These are phyloP conservation scores for Leccinum variicolor DNA, from an alignment of 768 basidiomycete species.

Conservation along the genomic window DNA sequence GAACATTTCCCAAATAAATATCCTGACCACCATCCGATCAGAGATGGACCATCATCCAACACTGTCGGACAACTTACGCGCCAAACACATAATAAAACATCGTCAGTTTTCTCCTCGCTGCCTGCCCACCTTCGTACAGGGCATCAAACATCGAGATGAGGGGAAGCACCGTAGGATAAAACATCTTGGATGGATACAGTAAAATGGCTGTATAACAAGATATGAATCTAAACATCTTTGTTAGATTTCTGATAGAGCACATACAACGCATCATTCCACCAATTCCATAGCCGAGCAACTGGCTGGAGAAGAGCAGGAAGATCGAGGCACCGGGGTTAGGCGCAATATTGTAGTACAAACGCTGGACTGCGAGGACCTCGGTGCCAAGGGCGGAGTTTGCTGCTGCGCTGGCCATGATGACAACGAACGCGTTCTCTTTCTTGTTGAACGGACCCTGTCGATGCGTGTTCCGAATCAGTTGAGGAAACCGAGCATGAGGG, in stretches of 20 bases:
- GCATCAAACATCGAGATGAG: slow-evolving; percentile 27
- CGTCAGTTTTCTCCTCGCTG: slow-evolving; percentile 39
- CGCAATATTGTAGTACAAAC: slow-evolving; percentile 49
- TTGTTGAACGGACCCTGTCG: slow-evolving; percentile 53
- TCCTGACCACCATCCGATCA: slow-evolving; percentile 26
- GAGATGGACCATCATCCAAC: slow-evolving; percentile 7
- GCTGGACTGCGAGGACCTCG: slow-evolving; percentile 53
- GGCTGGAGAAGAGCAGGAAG: slow-evolving; percentile 39
- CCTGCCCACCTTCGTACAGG: slow-evolving; percentile 40
- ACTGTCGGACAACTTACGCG: slow-evolving; percentile 23
- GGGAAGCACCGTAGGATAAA: slow-evolving; percentile 36
- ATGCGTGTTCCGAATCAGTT: not conserved
- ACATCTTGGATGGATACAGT: slow-evolving; percentile 45
- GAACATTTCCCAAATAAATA: slow-evolving; percentile 28
- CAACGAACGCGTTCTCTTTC: slow-evolving; percentile 56
- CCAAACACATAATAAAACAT: slow-evolving; percentile 22
- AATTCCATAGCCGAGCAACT: slow-evolving; percentile 48
- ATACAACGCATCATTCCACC: slow-evolving; percentile 50
- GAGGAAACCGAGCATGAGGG: not conserved
- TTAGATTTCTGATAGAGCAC: slow-evolving; percentile 3
- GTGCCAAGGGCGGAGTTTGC: slow-evolving; percentile 54
- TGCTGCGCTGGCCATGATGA: slow-evolving; percentile 56
- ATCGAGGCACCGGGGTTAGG: slow-evolving; percentile 47
- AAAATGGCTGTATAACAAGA: slow-evolving; percentile 11
- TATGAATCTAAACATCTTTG: not conserved